A percentile compares a stretch with the other conserved stretches of the same genome.
These are phyloP conservation scores for Raphanus raphanistrum DNA, from an alignment of 345 rosid species.

Conservation along the genomic window DNA sequence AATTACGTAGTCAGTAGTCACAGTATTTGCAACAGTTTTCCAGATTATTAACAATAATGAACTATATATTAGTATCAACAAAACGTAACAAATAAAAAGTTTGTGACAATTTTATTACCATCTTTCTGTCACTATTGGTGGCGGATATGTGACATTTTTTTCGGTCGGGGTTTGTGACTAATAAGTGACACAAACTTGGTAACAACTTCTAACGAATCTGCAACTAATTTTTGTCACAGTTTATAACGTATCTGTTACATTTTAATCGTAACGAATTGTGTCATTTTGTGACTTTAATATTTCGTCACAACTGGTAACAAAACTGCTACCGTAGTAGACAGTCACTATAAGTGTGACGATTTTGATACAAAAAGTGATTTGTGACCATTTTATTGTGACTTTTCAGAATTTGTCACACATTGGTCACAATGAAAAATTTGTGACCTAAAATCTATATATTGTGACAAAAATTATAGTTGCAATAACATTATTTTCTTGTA, in stretches of 20 bases:
- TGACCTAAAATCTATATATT: background rate
- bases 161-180: background rate
- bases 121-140: background rate
- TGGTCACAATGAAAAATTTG: background rate
- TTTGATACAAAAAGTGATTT: background rate
- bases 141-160: background rate
- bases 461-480: background rate
- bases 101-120: background rate
- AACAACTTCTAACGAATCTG: too few species aligned
- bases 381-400: background rate
- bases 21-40: background rate
- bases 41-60: background rate
- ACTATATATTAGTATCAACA: background rate
- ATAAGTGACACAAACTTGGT: background rate
- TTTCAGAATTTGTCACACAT: background rate
- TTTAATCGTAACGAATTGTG: background rate
- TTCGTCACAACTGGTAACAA: background rate
- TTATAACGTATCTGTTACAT: background rate
- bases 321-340: background rate
- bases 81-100: background rate
- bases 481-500: background rate
- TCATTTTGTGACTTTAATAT: background rate
- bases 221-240: background rate
- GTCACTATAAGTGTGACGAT: background rate
- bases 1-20: background rate